Conservation (phyloP, 2,329 filamentous ascomycete species). For the Xylaria multiplex region DNA sequence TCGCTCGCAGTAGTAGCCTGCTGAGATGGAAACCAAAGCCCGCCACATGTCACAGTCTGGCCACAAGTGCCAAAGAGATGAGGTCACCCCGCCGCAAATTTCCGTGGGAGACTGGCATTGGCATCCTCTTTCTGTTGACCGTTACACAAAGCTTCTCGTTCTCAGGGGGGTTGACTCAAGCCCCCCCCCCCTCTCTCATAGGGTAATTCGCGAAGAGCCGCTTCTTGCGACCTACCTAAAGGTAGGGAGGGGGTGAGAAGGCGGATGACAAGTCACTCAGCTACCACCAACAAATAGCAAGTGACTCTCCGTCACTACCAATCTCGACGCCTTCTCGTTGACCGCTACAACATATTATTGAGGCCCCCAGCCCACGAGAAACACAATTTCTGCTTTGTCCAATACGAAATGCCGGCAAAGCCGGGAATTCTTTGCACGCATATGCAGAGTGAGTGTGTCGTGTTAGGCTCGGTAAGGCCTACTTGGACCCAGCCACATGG, state of each 20-base stretch:
- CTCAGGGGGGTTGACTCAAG: conserved; percentile 1
- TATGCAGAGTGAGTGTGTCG: not conserved
- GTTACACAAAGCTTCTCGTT: not conserved
- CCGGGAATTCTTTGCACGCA: conserved; percentile 3
- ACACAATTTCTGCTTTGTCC: not conserved
- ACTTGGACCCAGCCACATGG: conserved; percentile 17
- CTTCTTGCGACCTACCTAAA: not conserved
- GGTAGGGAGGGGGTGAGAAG: too few relatives aligned
- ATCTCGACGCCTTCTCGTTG: conserved; percentile 8
- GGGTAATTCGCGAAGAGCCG: not conserved
- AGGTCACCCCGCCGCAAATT: too few relatives aligned
- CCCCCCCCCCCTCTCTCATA: not conserved
- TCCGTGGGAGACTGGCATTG: too few relatives aligned
- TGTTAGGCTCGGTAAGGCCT: conserved; percentile 7
- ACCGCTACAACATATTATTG: conserved; percentile 17
- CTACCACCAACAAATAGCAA: not conserved
- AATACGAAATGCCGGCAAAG: conserved; percentile 3
- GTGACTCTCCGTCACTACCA: not conserved
- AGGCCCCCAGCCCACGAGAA: not conserved
- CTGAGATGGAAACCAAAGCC: not conserved
- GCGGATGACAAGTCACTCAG: conserved; percentile 12
- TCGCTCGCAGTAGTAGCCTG: not conserved
- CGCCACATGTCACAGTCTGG: not conserved
- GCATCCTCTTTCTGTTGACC: not conserved
- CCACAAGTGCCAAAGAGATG: too few relatives aligned